These are phyloP conservation scores for Dictyostelium brefeldianum DNA, from an alignment of 78 protist genomes.

Conservation along the genomic window DNA sequence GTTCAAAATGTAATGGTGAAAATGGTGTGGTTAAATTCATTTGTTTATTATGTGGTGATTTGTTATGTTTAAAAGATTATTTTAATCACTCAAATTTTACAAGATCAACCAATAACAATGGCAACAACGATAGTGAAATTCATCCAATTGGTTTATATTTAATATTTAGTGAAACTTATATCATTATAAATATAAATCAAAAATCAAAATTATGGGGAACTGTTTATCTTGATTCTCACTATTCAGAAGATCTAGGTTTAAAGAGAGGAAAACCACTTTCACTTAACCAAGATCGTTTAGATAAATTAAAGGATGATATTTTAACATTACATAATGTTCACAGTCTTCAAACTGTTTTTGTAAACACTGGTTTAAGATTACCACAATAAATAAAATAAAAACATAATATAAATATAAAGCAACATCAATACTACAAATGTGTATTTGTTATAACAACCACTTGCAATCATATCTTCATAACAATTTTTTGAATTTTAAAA, in stretches of 20 bases:
- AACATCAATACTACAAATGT: neutral
- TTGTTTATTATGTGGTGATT: conserved; percentile 4
- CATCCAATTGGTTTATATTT: conserved; percentile 20
- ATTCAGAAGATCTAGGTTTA: conserved; percentile 22
- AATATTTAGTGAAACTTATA: neutral
- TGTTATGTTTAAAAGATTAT: neutral
- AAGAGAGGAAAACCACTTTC: conserved; percentile 42
- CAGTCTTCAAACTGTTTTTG: neutral
- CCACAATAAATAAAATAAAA: neutral
- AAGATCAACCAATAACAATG: neutral
- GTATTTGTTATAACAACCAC: too few species aligned
- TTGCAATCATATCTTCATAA: neutral
- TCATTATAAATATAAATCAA: neutral
- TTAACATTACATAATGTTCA: conserved; percentile 4
- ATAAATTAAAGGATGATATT: conserved; percentile 24
- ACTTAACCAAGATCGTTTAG: neutral
- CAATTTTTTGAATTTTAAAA: too few species aligned
- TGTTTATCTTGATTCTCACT: conserved; percentile 53
- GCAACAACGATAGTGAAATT: neutral
- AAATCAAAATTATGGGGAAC: conserved; percentile 12
- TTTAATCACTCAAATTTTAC: neutral
- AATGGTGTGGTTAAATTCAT: conserved; percentile 2
- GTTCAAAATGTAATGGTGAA: conserved; percentile 7
- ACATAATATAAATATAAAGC: neutral
- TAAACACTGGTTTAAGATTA: too few species aligned